Evolutionary conservation across 2,329 filamentous ascomycete genomes (phyloP), one percentile per base, ranked within the genome.

Genomic region (Phyllosticta citriasiana): DNA sequence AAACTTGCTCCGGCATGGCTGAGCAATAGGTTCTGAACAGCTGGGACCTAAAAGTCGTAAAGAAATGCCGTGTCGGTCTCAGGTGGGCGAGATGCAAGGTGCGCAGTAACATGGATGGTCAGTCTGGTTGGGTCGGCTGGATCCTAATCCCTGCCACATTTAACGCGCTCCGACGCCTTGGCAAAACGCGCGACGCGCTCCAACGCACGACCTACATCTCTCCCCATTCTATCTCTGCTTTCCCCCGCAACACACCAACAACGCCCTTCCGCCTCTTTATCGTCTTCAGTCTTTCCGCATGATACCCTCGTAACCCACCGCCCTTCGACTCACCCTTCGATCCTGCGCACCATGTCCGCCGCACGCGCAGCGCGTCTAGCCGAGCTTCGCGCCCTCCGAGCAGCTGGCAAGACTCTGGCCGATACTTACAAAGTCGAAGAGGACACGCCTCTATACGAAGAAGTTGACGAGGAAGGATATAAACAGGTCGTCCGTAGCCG

Each of bases 401-500:
- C 89, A 69, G 85, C 91, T 59, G 94, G 94, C 76, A 96, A 96
- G 80, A 97, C 94, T 76, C 87, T 88, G 66, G 86, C 96, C 65
- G 88, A 91, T 68, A 85, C 83, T 63, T 99, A 97, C 78, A 80
- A 96, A 75, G 84, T 97, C 64, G 84, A 91, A 68, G 87, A 97
- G 64, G 88, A 89, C 68, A 84, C 87, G 66, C 85, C 89, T 67
- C 80, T 99, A 53, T 99, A 97, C 77, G 94, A 97, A 65, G 92
- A 96, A 69, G 91, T 99, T 55, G 92, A 97, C 71, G 94, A 99
- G 69, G 93, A 94, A 70, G 89, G 89, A 57, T 99, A 65, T 80
- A 97, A 97, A 79, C 95, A 95, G 73, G 88, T 97, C 66, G 91
- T 99, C 14, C 85, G 94, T 52, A 85, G 88, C 61, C 87, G 94